Evolutionary conservation across 345 rosid species (phyloP).

Genomic region (Turritis glabra): DNA sequence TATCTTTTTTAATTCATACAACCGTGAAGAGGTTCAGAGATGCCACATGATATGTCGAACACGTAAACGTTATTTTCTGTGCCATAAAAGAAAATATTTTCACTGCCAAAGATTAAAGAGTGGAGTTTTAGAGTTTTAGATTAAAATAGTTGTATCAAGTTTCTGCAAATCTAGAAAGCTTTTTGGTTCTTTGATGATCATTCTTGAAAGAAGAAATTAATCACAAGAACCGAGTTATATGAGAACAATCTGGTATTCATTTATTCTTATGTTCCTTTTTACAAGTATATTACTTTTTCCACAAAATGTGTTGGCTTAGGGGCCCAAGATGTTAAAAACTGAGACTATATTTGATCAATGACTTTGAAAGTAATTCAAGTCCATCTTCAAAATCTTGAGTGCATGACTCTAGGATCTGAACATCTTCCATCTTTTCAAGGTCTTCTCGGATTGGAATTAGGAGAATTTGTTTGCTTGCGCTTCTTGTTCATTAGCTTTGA

Average conservation of each 20-base stretch:
- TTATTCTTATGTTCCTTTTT: not conserved
- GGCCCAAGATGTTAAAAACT: conserved; percentile 38
- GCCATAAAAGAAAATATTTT: not conserved
- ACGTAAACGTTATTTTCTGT: too few species aligned
- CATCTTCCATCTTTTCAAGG: conserved; percentile 5
- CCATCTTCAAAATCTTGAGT: conserved; percentile 43
- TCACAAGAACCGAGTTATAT: not conserved
- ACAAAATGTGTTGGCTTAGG: conserved; percentile 9
- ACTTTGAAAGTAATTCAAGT: conserved; percentile 26
- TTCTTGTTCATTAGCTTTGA: conserved; percentile 1
- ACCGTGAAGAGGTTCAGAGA: conserved; percentile 13
- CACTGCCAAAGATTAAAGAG: not conserved
- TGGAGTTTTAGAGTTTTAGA: not conserved
- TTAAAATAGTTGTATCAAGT: not conserved
- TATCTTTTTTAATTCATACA: not conserved
- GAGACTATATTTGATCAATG: conserved; percentile 45
- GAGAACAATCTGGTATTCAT: not conserved
- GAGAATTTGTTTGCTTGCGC: not conserved
- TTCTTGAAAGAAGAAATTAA: not conserved
- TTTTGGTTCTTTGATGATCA: not conserved
- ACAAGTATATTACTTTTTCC: not conserved
- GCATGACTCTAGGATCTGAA: conserved; percentile 36
- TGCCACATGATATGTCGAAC: not conserved
- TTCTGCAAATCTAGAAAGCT: not conserved
- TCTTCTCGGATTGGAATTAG: conserved; percentile 10